A percentile compares a stretch with the other conserved stretches of the same genome.
Conservation (phyloP, 306 rosid species). For the Sphenostylis stenocarpa region DNA sequence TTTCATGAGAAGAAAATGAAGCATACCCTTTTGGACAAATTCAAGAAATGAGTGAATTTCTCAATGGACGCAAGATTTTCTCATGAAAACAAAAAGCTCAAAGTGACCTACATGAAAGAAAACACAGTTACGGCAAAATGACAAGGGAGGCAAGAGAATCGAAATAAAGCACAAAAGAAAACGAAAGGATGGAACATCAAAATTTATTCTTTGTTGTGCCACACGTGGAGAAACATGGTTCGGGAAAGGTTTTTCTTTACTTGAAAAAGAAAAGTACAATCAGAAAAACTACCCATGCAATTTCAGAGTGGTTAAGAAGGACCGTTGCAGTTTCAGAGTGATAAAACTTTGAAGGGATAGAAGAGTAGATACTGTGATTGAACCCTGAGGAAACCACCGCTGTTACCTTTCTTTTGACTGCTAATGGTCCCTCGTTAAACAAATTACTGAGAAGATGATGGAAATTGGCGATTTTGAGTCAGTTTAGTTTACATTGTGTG, state of each 20-base stretch:
- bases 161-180: neutral
- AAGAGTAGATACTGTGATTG: neutral
- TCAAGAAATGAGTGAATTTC: conserved; percentile 52
- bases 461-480: conserved; percentile 9
- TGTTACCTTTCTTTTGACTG: conserved; percentile 14
- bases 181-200: neutral
- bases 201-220: conserved; percentile 9
- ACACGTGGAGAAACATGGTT: conserved; percentile 13
- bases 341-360: neutral
- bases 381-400: conserved; percentile 27
- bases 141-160: neutral
- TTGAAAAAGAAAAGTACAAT: neutral
- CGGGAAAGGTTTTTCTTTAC: neutral
- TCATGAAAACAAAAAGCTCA: conserved; percentile 22
- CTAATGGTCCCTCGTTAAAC: conserved; percentile 5
- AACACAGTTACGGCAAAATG: conserved; percentile 9
- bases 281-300: neutral
- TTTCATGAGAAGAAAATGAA: conserved; percentile 18
- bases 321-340: neutral
- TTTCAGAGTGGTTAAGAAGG: neutral
- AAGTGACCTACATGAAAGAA: conserved; percentile 36
- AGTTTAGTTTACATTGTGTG: conserved; percentile 9
- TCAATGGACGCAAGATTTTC: conserved; percentile 28
- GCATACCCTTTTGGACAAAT: conserved; percentile 44
- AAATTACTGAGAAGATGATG: conserved; percentile 25